Percentiles rank a stretch among this genome's conserved stretches.
Conservation (phyloP, 805 yeast species). For the Yamadazyma takamatsuzukensis region DNA sequence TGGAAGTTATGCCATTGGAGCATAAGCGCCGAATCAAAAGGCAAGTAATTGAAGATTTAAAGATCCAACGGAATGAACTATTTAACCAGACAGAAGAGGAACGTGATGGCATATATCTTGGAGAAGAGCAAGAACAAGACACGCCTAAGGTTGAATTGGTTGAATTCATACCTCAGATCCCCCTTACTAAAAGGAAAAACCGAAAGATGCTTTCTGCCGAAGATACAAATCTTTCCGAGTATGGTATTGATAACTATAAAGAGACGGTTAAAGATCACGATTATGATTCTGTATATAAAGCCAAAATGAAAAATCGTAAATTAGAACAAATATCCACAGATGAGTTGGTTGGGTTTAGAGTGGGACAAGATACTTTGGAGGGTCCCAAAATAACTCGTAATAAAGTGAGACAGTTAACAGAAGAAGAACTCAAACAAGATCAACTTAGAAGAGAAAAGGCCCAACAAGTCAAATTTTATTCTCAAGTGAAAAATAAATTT, state of each 20-base stretch:
- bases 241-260: slow-evolving; percentile 31
- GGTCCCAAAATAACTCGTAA: slow-evolving; percentile 2
- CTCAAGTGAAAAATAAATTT: slow-evolving; percentile 27
- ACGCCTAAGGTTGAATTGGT: slow-evolving; percentile 16
- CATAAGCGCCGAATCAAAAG: slow-evolving; percentile 33
- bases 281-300: slow-evolving; percentile 20
- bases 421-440: slow-evolving; percentile 26
- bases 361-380: slow-evolving; percentile 24
- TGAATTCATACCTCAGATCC: slow-evolving; percentile 19
- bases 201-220: slow-evolving; percentile 29
- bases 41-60: slow-evolving; percentile 29
- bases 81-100: slow-evolving; percentile 14
- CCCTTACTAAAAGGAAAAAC: slow-evolving; percentile 15
- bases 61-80: slow-evolving; percentile 12
- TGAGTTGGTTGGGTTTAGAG: slow-evolving; percentile 33
- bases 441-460: slow-evolving; percentile 18
- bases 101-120: slow-evolving; percentile 37
- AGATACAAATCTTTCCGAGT: slow-evolving; percentile 33
- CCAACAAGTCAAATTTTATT: slow-evolving; percentile 24
- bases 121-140: slow-evolving; percentile 14
- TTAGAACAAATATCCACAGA: slow-evolving; percentile 21
- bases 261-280: slow-evolving; percentile 28
- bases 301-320: slow-evolving; percentile 15
- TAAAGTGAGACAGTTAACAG: slow-evolving; percentile 16
- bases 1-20: slow-evolving; percentile 25